Conservation (phyloP, 164 flowering plant genomes). For the Buxus sempervirens region DNA sequence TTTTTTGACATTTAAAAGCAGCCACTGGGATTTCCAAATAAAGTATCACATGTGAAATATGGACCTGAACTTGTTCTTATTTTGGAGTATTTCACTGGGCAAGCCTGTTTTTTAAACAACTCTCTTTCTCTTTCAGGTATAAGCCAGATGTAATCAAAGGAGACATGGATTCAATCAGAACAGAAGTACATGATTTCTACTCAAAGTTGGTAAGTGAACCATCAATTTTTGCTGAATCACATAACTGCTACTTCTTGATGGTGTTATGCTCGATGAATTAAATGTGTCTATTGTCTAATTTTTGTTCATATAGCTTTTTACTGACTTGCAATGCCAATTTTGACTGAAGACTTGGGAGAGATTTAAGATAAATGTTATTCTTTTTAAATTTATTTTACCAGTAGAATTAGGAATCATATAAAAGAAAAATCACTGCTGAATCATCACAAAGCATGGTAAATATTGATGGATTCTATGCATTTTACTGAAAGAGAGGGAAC, state of each 20-base stretch:
- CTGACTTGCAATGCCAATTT: not conserved
- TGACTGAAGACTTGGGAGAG: not conserved
- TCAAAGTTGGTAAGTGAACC: conserved; percentile 40
- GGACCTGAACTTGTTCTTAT: too few relatives aligned
- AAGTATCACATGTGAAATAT: too few relatives aligned
- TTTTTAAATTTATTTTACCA: too few relatives aligned
- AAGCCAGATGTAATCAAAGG: conserved; percentile 89
- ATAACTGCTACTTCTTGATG: not conserved
- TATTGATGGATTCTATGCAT: not conserved
- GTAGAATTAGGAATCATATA: too few relatives aligned
- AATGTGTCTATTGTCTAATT: not conserved
- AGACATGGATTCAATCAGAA: conserved; percentile 88
- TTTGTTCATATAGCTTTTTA: not conserved
- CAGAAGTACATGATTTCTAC: conserved; percentile 75
- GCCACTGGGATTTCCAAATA: too few relatives aligned
- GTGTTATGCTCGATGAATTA: not conserved
- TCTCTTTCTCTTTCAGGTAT: conserved; percentile 43
- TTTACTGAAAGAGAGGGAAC: not conserved
- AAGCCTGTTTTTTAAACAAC: too few relatives aligned
- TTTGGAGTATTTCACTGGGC: too few relatives aligned
- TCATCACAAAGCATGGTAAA: not conserved
- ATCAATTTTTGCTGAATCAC: not conserved
- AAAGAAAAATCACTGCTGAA: not conserved
- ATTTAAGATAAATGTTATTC: not conserved
- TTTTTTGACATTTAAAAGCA: too few relatives aligned